A percentile compares a stretch with the other conserved stretches of the same genome.
Evolutionary conservation across 495 filamentous ascomycete species (phyloP).

Genomic region (Emericellopsis terricola): DNA sequence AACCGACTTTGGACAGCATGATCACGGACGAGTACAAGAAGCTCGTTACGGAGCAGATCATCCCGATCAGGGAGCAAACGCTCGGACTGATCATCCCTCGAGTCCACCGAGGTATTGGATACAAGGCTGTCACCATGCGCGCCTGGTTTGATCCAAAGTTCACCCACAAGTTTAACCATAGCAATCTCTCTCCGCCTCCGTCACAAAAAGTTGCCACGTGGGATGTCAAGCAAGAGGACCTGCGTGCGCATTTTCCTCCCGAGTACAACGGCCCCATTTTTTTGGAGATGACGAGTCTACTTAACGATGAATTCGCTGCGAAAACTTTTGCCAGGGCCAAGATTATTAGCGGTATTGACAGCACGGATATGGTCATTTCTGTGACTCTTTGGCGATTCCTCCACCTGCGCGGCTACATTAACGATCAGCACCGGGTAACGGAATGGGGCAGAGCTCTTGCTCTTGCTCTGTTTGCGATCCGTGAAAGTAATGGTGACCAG

Average conservation of each 20-base stretch:
- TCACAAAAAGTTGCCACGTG: conserved; percentile 47
- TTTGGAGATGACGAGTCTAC: conserved; percentile 39
- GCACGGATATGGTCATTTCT: conserved; percentile 52
- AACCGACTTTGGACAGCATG: conserved; percentile 65
- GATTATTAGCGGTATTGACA: conserved; percentile 25
- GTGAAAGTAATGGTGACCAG: conserved; percentile 41
- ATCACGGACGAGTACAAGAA: conserved; percentile 63
- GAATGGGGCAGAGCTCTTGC: conserved; percentile 66
- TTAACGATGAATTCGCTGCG: conserved; percentile 43
- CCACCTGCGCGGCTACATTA: conserved; percentile 70
- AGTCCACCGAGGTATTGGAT: conserved; percentile 63
- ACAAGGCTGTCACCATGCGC: conserved; percentile 52
- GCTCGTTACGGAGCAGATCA: conserved; percentile 53
- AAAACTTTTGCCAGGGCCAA: conserved; percentile 39
- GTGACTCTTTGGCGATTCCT: conserved; percentile 78
- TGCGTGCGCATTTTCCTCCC: conserved; percentile 23
- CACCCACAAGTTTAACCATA: conserved; percentile 46
- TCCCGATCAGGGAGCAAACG: conserved; percentile 53
- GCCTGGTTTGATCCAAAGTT: conserved; percentile 73
- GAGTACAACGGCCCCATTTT: conserved; percentile 36
- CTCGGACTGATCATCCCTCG: conserved; percentile 58
- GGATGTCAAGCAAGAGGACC: conserved; percentile 43
- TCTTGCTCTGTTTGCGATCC: conserved; percentile 42
- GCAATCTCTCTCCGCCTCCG: conserved; percentile 37
- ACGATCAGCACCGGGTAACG: conserved; percentile 66